Percentiles rank a stretch among this genome's conserved stretches.
These are phyloP conservation scores for Pterocarpus macrocarpus DNA, from an alignment of 306 rosid genomes.

Conservation along the genomic window DNA sequence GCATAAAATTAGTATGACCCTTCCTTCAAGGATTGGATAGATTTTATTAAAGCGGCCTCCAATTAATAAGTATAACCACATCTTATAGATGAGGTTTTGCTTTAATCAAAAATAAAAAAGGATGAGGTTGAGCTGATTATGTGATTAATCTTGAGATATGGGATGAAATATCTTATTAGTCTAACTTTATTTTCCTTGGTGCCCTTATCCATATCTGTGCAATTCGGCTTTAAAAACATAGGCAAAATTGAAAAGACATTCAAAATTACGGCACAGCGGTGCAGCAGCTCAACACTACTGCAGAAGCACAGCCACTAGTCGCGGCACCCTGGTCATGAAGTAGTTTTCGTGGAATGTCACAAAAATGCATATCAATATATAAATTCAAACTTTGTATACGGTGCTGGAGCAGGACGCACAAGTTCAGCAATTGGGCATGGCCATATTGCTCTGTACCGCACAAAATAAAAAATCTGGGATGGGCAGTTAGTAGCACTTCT, in stretches of 20 bases:
- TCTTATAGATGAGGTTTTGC: constrained; percentile 44
- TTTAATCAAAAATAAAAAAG: background rate
- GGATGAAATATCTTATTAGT: background rate
- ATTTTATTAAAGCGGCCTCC: background rate
- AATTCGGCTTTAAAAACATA: no score
- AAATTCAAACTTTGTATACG: background rate
- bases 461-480: background rate
- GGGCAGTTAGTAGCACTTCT: background rate
- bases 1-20: background rate
- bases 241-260: background rate
- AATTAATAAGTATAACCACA: constrained; percentile 13
- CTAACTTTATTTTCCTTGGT: background rate
- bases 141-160: background rate
- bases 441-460: background rate
- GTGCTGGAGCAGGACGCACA: background rate
- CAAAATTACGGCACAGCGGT: background rate
- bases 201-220: background rate
- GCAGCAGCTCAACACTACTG: background rate
- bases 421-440: background rate
- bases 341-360: background rate
- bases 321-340: background rate
- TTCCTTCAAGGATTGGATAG: constrained; percentile 16
- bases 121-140: constrained; percentile 6
- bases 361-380: background rate
- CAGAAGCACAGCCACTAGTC: background rate